Evolutionary conservation across 495 filamentous ascomycete genomes (phyloP), one percentile per base, ranked within the genome.

Genomic region (Talaromyces borbonicus): DNA sequence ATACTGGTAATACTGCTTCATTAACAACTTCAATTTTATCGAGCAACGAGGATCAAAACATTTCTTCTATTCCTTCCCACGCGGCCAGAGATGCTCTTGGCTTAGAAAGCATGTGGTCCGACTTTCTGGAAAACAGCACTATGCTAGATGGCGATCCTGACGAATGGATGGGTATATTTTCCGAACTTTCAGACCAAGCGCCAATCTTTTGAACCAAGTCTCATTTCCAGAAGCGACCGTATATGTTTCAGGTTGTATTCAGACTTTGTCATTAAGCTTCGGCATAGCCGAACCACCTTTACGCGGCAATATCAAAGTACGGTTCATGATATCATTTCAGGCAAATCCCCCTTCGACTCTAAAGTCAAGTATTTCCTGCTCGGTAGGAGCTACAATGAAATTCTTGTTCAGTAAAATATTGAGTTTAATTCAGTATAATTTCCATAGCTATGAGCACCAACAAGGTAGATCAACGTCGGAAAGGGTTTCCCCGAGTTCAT

Each of bases 41-140:
- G 16, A 20, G 8, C 2, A 23, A 23, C 16, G 37, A 9, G 9
- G 38, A 6, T n/a, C n/a, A n/a, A 16, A 26, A 24, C 19, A 16
- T 3, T 25, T 19, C 8, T 12, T 26, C 22, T 2, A 24, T 41
- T 41, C 5, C 41, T 18, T 9, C 14, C 15, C 20, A 35, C 29
- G 29, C 30, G 30, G 15, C 30, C 16, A 31, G 9, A 1, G 30
- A 45, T 33, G 15, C 5, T 4, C 9, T 7, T 11, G 16, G 23
- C 11, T 39, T 65, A 4, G 65, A 68, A 26, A 63, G 63, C 33
- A 49, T 65, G 9, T 68, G 61, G 61, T 46, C 51, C n/a, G 59
- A 66, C 39, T 54, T 66, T 42, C 47, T 68, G 14, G 57, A 68
- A 5, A 53, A 44, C 6, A 50, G 60, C 12, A 56, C 49, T n/a